A percentile compares a stretch with the other conserved stretches of the same genome.
These are phyloP conservation scores for Sarocladium oryzae DNA, from an alignment of 2,329 filamentous ascomycete species.

Conservation along the genomic window DNA sequence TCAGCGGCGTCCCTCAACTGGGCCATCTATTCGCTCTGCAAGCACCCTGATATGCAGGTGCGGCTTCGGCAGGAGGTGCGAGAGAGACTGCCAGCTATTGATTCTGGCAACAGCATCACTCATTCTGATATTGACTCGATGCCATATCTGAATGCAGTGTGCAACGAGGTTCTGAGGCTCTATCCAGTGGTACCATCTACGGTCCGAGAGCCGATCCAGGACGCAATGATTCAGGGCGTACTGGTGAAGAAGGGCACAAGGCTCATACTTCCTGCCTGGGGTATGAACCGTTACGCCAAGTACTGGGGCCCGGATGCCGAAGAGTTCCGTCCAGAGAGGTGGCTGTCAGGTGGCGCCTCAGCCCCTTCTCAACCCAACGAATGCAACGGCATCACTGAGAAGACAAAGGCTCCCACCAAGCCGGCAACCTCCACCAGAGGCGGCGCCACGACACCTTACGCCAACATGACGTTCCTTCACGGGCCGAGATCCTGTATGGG, in stretches of 20 bases:
- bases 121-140: conserved; percentile 31
- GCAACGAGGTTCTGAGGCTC: conserved; percentile 38
- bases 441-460: conserved; percentile 22
- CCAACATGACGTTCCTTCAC: conserved; percentile 26
- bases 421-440: conserved; percentile 13
- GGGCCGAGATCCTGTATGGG: conserved; percentile 24
- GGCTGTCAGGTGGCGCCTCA: conserved; percentile 15
- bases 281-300: conserved; percentile 31
- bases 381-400: conserved; percentile 13
- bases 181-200: conserved; percentile 40
- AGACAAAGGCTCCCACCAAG: conserved; percentile 23
- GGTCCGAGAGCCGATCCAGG: conserved; percentile 34
- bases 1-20: conserved; percentile 36
- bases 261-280: conserved; percentile 34
- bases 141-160: conserved; percentile 38
- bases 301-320: conserved; percentile 35
- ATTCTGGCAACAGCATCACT: conserved; percentile 24
- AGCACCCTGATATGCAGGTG: conserved; percentile 30
- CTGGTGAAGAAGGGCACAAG: conserved; percentile 34
- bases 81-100: conserved; percentile 24
- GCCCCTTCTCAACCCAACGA: no score
- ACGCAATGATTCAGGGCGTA: conserved; percentile 29
- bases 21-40: conserved; percentile 34
- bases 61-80: conserved; percentile 34
- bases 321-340: conserved; percentile 35